Evolutionary conservation across 495 filamentous ascomycete genomes (phyloP).

Genomic region (Hyaloscypha finlandica): DNA sequence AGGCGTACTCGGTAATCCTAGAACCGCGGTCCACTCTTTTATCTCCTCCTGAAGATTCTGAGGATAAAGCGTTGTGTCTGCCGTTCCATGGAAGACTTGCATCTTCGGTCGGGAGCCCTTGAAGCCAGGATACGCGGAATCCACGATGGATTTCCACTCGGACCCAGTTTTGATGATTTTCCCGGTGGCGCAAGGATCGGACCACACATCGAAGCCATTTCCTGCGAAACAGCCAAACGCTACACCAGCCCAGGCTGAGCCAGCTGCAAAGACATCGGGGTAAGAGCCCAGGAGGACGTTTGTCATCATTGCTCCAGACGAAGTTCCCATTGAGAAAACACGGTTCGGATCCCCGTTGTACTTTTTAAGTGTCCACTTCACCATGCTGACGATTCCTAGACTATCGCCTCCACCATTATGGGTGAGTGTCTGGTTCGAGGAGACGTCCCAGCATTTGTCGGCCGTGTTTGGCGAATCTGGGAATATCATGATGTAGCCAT

Average conservation of each 20-base stretch:
- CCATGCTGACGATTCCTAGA: conserved; percentile 62
- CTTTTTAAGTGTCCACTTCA: conserved; percentile 43
- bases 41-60: conserved; percentile 52
- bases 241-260: conserved; percentile 59
- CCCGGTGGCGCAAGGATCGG: conserved; percentile 45
- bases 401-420: conserved; percentile 61
- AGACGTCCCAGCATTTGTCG: conserved; percentile 63
- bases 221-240: conserved; percentile 58
- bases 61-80: conserved; percentile 50
- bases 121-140: conserved; percentile 50
- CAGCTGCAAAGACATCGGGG: conserved; percentile 45
- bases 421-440: conserved; percentile 51
- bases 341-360: conserved; percentile 45
- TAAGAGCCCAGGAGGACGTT: conserved; percentile 41
- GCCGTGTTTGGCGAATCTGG: conserved; percentile 44
- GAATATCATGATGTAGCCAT: conserved; percentile 61
- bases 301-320: conserved; percentile 56
- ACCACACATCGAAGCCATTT: conserved; percentile 45
- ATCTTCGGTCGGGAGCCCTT: conserved; percentile 55
- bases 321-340: conserved; percentile 51
- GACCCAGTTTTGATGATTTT: conserved; percentile 39
- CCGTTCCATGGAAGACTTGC: conserved; percentile 55
- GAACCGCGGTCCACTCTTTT: conserved; percentile 43
- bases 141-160: conserved; percentile 47
- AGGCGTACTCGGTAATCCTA: conserved; percentile 31